Conservation (phyloP, 495 filamentous ascomycete species). For the Amorphotheca resinae region DNA sequence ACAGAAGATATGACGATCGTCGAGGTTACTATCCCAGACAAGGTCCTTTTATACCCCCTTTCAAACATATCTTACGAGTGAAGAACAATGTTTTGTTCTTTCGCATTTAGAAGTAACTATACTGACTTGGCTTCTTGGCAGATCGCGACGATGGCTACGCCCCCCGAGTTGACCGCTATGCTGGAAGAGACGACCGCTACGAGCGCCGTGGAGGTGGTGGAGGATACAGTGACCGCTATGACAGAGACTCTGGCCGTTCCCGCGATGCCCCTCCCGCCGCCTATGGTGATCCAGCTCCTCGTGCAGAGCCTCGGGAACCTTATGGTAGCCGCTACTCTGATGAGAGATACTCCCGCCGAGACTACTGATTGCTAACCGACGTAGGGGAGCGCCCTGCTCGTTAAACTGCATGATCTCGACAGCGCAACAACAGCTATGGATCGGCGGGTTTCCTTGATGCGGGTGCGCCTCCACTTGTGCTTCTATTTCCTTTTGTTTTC, state of each 20-base stretch:
- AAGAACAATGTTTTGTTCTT: not conserved
- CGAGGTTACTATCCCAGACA: constrained; percentile 1
- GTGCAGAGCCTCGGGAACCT: constrained; percentile 48
- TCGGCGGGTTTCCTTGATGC: constrained; percentile 24
- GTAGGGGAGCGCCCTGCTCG: constrained; percentile 23
- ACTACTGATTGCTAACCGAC: constrained; percentile 21
- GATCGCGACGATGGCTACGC: constrained; percentile 18
- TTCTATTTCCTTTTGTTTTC: constrained; percentile 19
- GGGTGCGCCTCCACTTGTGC: constrained; percentile 18
- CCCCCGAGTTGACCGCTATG: constrained; percentile 25
- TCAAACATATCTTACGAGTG: not conserved
- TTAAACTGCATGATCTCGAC: constrained; percentile 21
- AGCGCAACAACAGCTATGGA: constrained; percentile 19
- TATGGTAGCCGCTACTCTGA: constrained; percentile 43
- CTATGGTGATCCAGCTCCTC: constrained; percentile 47
- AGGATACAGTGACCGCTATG: constrained; percentile 40
- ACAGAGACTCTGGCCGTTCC: constrained; percentile 22
- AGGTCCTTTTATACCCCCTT: not conserved
- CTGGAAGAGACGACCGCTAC: constrained; percentile 28
- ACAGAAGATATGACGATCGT: constrained; percentile 15
- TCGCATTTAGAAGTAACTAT: not conserved
- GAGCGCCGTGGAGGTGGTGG: constrained; percentile 37
- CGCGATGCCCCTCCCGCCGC: constrained; percentile 37
- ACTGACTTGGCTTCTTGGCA: not conserved
- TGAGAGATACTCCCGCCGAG: constrained; percentile 21